Evolutionary conservation across 306 rosid species (phyloP).

Genomic region (Potentilla sterilis): DNA sequence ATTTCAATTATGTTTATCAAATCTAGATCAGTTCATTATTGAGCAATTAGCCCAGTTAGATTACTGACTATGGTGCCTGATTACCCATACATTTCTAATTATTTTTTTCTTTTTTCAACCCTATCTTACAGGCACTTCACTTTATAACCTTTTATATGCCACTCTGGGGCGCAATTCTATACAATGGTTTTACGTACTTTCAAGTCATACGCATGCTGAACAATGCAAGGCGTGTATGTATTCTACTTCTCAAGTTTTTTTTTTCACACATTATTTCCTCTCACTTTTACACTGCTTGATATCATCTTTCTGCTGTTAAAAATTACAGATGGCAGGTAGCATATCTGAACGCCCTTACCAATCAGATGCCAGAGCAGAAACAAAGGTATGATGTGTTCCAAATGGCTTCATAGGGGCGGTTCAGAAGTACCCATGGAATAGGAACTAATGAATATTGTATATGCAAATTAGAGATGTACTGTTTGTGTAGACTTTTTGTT

Average conservation of each 20-base stretch:
- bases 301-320: slow-evolving; percentile 26
- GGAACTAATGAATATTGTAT: not conserved
- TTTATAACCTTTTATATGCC: slow-evolving; percentile 89
- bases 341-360: slow-evolving; percentile 72
- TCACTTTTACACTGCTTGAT: slow-evolving; percentile 26
- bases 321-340: slow-evolving; percentile 94
- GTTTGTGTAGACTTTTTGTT: not conserved
- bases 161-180: slow-evolving; percentile 98
- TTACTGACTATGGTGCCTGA: not conserved
- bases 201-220: slow-evolving; percentile 98
- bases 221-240: slow-evolving; percentile 92
- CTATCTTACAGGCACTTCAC: slow-evolving; percentile 76
- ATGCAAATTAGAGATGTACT: not conserved
- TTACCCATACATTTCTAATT: not conserved
- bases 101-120: slow-evolving; percentile 1
- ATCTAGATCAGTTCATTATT: not conserved
- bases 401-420: slow-evolving; percentile 16
- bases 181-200: slow-evolving; percentile 83
- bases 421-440: not conserved
- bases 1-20: not conserved
- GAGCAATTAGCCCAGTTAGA: not conserved
- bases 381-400: slow-evolving; percentile 58
- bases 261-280: slow-evolving; percentile 10
- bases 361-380: slow-evolving; percentile 74
- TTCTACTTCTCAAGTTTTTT: slow-evolving; percentile 19